Evolutionary conservation across 345 rosid genomes (phyloP).

Genomic region (Euphorbia peplus): DNA sequence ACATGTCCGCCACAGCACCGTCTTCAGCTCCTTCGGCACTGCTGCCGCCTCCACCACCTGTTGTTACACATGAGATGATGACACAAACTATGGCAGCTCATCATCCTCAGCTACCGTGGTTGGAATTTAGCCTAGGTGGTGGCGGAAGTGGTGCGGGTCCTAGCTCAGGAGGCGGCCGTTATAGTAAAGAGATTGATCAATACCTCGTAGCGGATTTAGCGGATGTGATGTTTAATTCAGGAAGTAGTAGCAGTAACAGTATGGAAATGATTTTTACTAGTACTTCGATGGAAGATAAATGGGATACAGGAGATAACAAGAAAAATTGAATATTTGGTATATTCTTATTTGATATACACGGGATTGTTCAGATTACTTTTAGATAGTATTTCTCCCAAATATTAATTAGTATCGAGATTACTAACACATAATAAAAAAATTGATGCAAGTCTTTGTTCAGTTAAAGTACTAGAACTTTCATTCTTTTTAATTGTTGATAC

Average conservation of each 20-base stretch:
- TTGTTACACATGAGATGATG: neutral
- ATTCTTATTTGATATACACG: too few species aligned
- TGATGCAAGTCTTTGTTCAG: too few species aligned
- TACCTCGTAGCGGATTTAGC: constrained; percentile 51
- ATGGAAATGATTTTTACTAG: constrained; percentile 50
- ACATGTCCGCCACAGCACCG: constrained; percentile 58
- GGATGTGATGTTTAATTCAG: constrained; percentile 55
- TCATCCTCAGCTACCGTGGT: constrained; percentile 26
- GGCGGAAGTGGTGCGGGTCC: constrained; percentile 32
- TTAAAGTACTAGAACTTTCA: too few species aligned
- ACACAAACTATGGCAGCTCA: constrained; percentile 3
- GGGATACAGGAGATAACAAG: constrained; percentile 30
- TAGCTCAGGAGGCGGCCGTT: constrained; percentile 17
- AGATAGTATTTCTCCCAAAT: too few species aligned
- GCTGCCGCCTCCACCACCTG: constrained; percentile 13
- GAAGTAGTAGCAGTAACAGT: constrained; percentile 53
- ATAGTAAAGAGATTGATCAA: constrained; percentile 26
- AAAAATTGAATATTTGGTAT: constrained; percentile 20
- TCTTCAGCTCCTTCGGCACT: constrained; percentile 22
- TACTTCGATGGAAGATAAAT: constrained; percentile 29
- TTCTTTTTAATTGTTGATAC: too few species aligned
- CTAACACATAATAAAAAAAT: too few species aligned
- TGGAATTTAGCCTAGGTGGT: constrained; percentile 32
- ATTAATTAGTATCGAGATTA: too few species aligned
- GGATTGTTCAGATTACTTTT: too few species aligned